Conservation (phyloP, 176 grass and related monocot species). For the Triticum monococcum region DNA sequence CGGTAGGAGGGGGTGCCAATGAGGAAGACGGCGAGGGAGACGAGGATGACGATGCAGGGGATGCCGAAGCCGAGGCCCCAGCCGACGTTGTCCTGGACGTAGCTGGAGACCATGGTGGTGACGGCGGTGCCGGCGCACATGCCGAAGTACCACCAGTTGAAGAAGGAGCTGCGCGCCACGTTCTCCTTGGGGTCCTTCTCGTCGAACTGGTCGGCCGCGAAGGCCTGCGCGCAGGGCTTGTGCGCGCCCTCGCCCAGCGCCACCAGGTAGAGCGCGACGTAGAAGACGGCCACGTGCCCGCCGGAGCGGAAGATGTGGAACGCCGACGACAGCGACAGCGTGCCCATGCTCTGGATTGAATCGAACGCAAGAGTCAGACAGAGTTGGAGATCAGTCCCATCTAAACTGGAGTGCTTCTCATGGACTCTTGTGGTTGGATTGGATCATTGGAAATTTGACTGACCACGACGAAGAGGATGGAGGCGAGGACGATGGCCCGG, state of each 20-base stretch:
- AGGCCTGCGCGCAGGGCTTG: constrained; percentile 67
- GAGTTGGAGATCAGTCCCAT: background rate
- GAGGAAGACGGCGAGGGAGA: constrained; percentile 47
- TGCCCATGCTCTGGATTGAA: constrained; percentile 45
- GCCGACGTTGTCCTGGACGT: constrained; percentile 69
- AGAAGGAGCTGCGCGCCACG: constrained; percentile 64
- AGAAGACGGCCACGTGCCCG: constrained; percentile 56
- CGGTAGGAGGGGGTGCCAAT: constrained; percentile 48
- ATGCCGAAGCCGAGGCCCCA: constrained; percentile 77
- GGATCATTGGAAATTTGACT: background rate
- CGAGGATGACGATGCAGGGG: constrained; percentile 47
- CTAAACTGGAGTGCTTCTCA: background rate
- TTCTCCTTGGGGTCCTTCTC: constrained; percentile 39
- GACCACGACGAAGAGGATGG: constrained; percentile 54
- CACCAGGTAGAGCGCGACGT: constrained; percentile 63
- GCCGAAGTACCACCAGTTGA: constrained; percentile 88
- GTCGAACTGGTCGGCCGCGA: constrained; percentile 71
- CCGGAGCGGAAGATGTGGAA: constrained; percentile 11
- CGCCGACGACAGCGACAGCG: constrained; percentile 48
- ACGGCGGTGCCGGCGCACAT: constrained; percentile 46
- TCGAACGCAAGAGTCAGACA: background rate
- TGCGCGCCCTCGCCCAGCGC: constrained; percentile 59
- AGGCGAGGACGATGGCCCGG: constrained; percentile 53
- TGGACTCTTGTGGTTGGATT: background rate
- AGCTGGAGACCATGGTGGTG: constrained; percentile 48